Percentiles rank a stretch among this genome's conserved stretches.
phyloP scores from a whole-genome alignment of 768 basidiomycete species.

The Phaeotremella fagi region DNA sequence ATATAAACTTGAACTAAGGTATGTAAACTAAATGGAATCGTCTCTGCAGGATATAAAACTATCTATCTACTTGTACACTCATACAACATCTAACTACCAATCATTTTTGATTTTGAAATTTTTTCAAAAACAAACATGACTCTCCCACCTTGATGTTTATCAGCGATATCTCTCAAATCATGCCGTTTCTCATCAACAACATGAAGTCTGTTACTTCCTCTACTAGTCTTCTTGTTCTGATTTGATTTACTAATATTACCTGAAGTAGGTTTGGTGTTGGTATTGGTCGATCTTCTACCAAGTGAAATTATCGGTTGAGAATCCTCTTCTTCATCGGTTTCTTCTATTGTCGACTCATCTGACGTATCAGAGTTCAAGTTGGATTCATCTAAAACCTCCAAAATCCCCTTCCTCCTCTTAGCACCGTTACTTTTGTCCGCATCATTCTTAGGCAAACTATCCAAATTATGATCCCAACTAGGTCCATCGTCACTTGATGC shows the following conservation, averaged over 20 bases:
- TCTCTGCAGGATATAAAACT: not conserved
- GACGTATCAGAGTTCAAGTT: not conserved
- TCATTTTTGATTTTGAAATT: slow-evolving; percentile 16
- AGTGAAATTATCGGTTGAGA: too few relatives aligned
- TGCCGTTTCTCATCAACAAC: slow-evolving; percentile 20
- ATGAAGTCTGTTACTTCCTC: not conserved
- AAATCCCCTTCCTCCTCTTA: not conserved
- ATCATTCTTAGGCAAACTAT: not conserved
- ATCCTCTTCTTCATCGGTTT: not conserved
- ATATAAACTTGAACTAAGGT: too few relatives aligned
- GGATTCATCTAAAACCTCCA: not conserved
- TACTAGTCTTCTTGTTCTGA: not conserved
- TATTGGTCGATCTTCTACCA: too few relatives aligned
- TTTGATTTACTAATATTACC: not conserved
- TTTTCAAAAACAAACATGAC: slow-evolving; percentile 47
- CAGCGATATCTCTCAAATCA: slow-evolving; percentile 29
- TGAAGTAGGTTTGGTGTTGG: not conserved
- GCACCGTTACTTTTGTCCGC: not conserved
- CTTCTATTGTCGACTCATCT: not conserved
- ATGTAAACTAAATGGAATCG: too few relatives aligned
- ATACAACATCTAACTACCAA: not conserved
- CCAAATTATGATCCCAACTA: not conserved
- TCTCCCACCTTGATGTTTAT: slow-evolving; percentile 27
- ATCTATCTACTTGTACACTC: not conserved
- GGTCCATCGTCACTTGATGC: not conserved